These are phyloP conservation scores for Microcyclosporella mali DNA, from an alignment of 2,329 filamentous ascomycete genomes.

Conservation along the genomic window DNA sequence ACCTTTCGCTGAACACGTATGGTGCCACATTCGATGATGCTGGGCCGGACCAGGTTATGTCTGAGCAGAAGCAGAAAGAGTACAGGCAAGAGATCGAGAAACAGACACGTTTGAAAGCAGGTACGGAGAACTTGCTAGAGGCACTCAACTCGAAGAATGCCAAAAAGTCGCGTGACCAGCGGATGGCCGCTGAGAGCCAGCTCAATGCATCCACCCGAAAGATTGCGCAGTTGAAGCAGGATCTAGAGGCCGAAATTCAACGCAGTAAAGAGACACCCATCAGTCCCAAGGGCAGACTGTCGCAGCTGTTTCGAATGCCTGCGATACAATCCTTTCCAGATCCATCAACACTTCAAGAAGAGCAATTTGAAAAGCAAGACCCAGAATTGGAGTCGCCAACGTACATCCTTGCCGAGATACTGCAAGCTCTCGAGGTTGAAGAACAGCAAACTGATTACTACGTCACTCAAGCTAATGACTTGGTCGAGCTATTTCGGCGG, in stretches of 20 bases:
- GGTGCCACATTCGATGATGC: constrained; percentile 52
- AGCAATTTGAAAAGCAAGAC: constrained; percentile 54
- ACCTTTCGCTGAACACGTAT: constrained; percentile 53
- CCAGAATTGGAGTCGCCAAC: constrained; percentile 79
- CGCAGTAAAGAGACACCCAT: constrained; percentile 48
- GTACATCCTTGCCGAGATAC: constrained; percentile 79
- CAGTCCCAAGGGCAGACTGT: constrained; percentile 44
- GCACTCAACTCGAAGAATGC: constrained; percentile 90
- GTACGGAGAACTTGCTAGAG: constrained; percentile 95
- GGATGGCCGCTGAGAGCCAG: constrained; percentile 63
- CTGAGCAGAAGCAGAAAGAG: constrained; percentile 67
- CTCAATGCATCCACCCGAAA: constrained; percentile 79
- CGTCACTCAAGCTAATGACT: constrained; percentile 80
- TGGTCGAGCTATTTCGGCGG: constrained; percentile 94
- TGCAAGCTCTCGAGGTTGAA: constrained; percentile 82
- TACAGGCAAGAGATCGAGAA: constrained; percentile 84
- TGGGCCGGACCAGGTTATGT: constrained; percentile 48
- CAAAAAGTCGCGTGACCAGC: constrained; percentile 76
- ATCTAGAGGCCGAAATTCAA: constrained; percentile 56
- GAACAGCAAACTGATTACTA: constrained; percentile 92
- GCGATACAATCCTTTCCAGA: constrained; percentile 48
- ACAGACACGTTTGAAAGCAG: constrained; percentile 96
- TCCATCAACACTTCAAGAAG: constrained; percentile 31
- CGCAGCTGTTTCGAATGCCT: constrained; percentile 52
- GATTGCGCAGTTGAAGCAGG: constrained; percentile 53